Conservation (phyloP, 495 filamentous ascomycete genomes). For the Geoglossum glabrum region DNA sequence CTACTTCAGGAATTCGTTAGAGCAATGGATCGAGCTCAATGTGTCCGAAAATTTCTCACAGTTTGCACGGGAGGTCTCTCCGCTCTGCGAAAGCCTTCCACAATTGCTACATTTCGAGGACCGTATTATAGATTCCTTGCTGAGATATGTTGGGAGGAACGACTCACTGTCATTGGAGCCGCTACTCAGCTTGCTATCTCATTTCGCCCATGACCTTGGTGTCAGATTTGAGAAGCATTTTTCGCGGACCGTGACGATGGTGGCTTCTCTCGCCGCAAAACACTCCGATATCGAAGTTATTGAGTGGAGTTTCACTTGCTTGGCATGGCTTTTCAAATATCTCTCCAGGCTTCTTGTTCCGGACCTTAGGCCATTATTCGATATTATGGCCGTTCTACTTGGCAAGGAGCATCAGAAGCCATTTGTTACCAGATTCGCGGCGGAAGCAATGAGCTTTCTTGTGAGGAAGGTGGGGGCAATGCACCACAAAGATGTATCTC, state of each 20-base stretch:
- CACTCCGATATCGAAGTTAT: conserved; percentile 55
- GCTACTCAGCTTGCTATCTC: conserved; percentile 59
- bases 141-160: conserved; percentile 53
- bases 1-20: conserved; percentile 60
- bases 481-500: conserved; percentile 44
- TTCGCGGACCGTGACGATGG: conserved; percentile 41
- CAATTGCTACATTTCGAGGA: conserved; percentile 78
- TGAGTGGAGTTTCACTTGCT: conserved; percentile 89
- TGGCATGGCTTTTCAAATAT: conserved; percentile 95
- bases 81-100: conserved; percentile 70
- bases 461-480: conserved; percentile 66
- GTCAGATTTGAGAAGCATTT: conserved; percentile 80
- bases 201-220: conserved; percentile 83
- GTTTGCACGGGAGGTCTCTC: conserved; percentile 51
- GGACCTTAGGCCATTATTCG: conserved; percentile 64
- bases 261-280: conserved; percentile 41
- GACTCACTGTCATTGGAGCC: conserved; percentile 67
- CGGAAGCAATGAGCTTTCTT: conserved; percentile 86
- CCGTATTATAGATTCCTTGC: conserved; percentile 58
- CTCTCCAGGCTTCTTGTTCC: conserved; percentile 68
- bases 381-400: conserved; percentile 66
- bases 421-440: conserved; percentile 76
- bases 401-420: conserved; percentile 63
- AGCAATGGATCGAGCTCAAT: conserved; percentile 82
- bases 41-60: conserved; percentile 55